Conservation (phyloP, 1,284 basidiomycete genomes). For the Vanrija sp. region DNA sequence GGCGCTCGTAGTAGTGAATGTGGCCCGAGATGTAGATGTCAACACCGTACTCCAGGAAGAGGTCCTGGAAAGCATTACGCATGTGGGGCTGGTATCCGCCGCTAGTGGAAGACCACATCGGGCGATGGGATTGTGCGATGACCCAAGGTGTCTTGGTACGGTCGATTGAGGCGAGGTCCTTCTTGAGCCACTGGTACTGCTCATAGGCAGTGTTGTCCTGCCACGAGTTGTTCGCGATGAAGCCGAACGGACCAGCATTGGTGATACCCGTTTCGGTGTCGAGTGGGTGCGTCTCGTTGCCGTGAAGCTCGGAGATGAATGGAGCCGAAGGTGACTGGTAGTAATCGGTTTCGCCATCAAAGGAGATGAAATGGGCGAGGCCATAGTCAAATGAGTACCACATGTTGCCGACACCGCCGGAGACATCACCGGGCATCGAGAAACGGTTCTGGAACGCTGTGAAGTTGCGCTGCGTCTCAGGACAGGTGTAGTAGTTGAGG, state of each 20-base stretch:
- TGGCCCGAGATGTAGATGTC: constrained; percentile 43
- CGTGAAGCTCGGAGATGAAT: constrained; percentile 24
- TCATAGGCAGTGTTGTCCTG: constrained; percentile 23
- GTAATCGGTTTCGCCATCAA: constrained; percentile 27
- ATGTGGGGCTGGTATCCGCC: constrained; percentile 30
- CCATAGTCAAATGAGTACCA: constrained; percentile 35
- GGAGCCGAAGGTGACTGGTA: constrained; percentile 21
- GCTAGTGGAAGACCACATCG: constrained; percentile 28
- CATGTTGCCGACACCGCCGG: constrained; percentile 21
- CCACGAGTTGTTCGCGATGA: constrained; percentile 15
- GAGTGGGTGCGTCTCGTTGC: constrained; percentile 20
- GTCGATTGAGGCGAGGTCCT: constrained; percentile 41
- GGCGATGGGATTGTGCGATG: constrained; percentile 41
- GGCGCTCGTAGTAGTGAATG: constrained; percentile 46
- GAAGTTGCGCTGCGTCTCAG: constrained; percentile 23
- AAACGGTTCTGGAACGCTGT: constrained; percentile 33
- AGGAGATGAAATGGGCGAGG: constrained; percentile 25
- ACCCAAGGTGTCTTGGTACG: constrained; percentile 48
- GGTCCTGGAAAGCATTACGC: constrained; percentile 41
- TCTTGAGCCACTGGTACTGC: constrained; percentile 25
- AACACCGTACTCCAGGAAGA: constrained; percentile 43
- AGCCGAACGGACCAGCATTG: constrained; percentile 12
- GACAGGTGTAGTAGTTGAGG: constrained; percentile 27
- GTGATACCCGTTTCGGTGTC: constrained; percentile 5
- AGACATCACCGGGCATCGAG: constrained; percentile 29